Conservation (phyloP, 495 filamentous ascomycete genomes). For the Trichoderma parareesei region DNA sequence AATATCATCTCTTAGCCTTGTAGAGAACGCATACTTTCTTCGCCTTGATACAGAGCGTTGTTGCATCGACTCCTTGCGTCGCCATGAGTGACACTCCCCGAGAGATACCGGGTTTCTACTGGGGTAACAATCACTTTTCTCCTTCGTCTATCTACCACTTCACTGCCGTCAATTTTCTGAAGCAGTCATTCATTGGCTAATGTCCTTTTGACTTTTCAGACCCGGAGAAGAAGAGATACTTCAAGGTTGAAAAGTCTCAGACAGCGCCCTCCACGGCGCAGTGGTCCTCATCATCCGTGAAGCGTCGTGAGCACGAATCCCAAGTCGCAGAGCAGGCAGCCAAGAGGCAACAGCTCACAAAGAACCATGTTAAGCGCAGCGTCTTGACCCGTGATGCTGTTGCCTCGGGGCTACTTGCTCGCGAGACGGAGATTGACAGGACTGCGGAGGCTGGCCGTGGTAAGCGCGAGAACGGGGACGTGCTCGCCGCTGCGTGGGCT, state of each 20-base stretch:
- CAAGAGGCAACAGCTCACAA: constrained; percentile 11
- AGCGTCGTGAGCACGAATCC: constrained; percentile 26
- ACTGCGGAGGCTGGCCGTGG: background rate
- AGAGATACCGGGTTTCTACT: constrained; percentile 38
- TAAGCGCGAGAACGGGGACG: constrained; percentile 13
- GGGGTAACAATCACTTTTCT: constrained; percentile 20
- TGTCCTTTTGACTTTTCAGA: constrained; percentile 22
- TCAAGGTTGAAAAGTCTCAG: constrained; percentile 34
- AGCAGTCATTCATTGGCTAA: background rate
- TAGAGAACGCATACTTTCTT: too few species aligned
- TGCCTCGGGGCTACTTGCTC: constrained; percentile 21
- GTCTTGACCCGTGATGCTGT: constrained; percentile 12
- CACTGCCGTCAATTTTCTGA: too few species aligned
- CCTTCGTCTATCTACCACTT: background rate
- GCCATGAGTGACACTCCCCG: constrained; percentile 9
- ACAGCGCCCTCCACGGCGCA: constrained; percentile 26
- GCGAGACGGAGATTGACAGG: constrained; percentile 17
- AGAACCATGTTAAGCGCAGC: constrained; percentile 20
- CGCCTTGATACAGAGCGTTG: too few species aligned
- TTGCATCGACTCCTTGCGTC: background rate
- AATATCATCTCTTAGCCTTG: too few species aligned
- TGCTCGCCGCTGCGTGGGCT: constrained; percentile 16
- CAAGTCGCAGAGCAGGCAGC: constrained; percentile 11
- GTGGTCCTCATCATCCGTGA: constrained; percentile 31
- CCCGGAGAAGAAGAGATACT: constrained; percentile 36